phyloP scores from a whole-genome alignment of 2,329 filamentous ascomycete genomes.

The Botryotinia convoluta region DNA sequence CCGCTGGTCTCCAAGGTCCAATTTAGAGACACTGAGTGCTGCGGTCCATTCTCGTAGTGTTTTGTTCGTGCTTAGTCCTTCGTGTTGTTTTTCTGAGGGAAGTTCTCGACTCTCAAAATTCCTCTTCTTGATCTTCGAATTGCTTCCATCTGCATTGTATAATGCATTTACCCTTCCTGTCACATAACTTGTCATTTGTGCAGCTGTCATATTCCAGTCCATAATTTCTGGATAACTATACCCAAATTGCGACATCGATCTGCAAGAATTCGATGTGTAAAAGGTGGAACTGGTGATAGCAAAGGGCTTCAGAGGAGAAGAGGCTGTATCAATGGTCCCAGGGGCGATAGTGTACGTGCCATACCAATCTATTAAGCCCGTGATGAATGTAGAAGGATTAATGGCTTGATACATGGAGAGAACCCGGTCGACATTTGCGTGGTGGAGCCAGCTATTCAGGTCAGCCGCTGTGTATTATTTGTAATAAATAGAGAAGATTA shows the following conservation, averaged over 20 bases:
- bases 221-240: slow-evolving; percentile 38
- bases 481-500: neutral
- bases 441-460: slow-evolving; percentile 48
- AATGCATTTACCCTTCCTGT: slow-evolving; percentile 58
- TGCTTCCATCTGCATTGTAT: slow-evolving; percentile 37
- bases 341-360: slow-evolving; percentile 37
- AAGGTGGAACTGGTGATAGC: slow-evolving; percentile 33
- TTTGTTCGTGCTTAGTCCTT: neutral
- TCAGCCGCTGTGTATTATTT: neutral
- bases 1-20: slow-evolving; percentile 29
- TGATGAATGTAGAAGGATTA: slow-evolving; percentile 36
- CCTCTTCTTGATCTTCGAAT: slow-evolving; percentile 12
- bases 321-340: slow-evolving; percentile 33
- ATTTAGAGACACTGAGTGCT: slow-evolving; percentile 32
- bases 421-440: slow-evolving; percentile 59
- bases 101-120: neutral
- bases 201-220: slow-evolving; percentile 50
- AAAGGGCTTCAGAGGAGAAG: slow-evolving; percentile 31
- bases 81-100: neutral
- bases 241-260: slow-evolving; percentile 28
- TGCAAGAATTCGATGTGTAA: slow-evolving; percentile 26
- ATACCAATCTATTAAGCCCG: slow-evolving; percentile 35
- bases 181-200: slow-evolving; percentile 57
- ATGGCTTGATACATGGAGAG: slow-evolving; percentile 52
- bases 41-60: slow-evolving; percentile 29